Evolutionary conservation across 2,329 filamentous ascomycete genomes (phyloP), one percentile per base, ranked within the genome.

Genomic region (Pseudocercospora vitis): DNA sequence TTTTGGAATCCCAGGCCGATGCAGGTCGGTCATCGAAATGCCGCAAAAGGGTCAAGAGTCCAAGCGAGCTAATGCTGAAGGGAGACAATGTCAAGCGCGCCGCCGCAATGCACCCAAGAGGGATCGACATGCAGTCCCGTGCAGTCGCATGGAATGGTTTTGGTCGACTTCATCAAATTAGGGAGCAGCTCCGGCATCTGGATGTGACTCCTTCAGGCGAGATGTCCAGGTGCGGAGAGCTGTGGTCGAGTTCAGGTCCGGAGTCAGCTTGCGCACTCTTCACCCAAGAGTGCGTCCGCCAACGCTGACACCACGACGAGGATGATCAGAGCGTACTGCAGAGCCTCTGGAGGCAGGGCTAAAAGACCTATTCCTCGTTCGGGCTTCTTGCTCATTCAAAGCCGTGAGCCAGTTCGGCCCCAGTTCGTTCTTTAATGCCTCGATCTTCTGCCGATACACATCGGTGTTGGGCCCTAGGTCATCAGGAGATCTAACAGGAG

Each of bases 351-450:
- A 63, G n/a, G 58, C 52, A 7, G 65, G 65, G 44, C 65, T 67
- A 52, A 61, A 64, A 53, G 63, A 63, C 12, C 61, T 52, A 14
- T 60, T 52, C 24, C 58, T 51, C 7, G 53, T 47, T 19, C 51
- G 57, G 4, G 51, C 49, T 39, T 60, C 57, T 23, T 94, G 88
- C 65, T 96, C 91, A 56, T 88, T 87, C 47, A 97, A 77, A 11
- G 88, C 89, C 58, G 85, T 91, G 32, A 99, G 80, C 81, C 95
- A 99, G 31, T 85, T 88, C 63, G 85, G 89, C 26, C 91, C 91
- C 60, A 96, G 86, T 65, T 92, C 89, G 65, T 87, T 87, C 57
- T 91, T 86, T 50, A 96, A 75, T 2, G 88, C 85, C 71, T 96
- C 91, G 50, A 97, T 87, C 71, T 94, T 94, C 69, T 88, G 88